Evolutionary conservation across 179 eudicot genomes (phyloP).

Genomic region (Patellifolia procumbens): DNA sequence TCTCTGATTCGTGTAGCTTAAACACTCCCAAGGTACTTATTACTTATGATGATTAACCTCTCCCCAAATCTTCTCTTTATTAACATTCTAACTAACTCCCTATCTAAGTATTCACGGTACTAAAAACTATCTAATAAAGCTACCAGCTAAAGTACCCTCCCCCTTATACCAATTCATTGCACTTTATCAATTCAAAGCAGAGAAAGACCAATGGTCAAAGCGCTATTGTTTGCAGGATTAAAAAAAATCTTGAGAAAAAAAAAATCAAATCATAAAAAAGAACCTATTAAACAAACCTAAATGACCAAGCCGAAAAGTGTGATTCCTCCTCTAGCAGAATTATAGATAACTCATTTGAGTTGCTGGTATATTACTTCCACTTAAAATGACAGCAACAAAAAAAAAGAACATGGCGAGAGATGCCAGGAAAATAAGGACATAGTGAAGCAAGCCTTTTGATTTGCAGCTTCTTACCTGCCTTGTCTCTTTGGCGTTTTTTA

Average conservation of each 20-base stretch:
- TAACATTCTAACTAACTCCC: no score
- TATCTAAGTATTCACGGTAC: no score
- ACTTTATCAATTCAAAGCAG: no score
- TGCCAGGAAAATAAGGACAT: not conserved
- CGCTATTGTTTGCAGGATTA: not conserved
- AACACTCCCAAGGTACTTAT: no score
- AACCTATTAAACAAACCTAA: not conserved
- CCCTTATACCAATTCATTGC: no score
- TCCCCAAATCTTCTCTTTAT: no score
- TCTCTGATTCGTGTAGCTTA: no score
- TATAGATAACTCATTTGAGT: not conserved
- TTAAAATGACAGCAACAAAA: not conserved
- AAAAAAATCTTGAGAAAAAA: not conserved
- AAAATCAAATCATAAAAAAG: not conserved
- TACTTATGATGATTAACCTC: no score
- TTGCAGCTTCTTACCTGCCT: slow-evolving; percentile 66
- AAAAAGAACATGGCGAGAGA: not conserved
- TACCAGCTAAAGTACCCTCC: no score
- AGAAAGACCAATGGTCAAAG: not conserved
- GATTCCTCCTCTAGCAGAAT: slow-evolving; percentile 8
- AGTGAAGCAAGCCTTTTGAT: not conserved
- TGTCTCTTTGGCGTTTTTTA: slow-evolving; percentile 94
- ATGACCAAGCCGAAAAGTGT: not conserved
- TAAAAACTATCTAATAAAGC: no score
- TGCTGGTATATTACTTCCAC: not conserved